Base-by-base conservation (phyloP, 2,329 filamentous ascomycete species). In the Exophiala aquamarina region DNA sequence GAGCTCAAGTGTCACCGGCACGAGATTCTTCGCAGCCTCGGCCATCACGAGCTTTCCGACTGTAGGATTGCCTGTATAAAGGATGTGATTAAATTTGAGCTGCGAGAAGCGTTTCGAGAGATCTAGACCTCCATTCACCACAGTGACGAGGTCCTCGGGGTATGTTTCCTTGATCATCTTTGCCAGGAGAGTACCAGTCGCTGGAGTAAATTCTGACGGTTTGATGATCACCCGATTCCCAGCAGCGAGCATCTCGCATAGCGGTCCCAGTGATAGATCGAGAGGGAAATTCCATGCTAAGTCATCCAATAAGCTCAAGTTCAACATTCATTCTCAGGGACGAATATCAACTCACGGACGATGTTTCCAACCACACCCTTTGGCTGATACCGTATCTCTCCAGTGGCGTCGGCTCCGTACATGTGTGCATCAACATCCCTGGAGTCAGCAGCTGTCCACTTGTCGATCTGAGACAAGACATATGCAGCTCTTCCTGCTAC, bases 261-360 rank as follows among this genome's bases (percentile, higher is more conserved):
- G 55, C 15, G 71, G 71, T 41, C 68, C 62, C 0, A 75, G 39
- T 0, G 63, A 47, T 3, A 72, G 58, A 2, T 65, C 49, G 41
- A 75, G 56, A 1, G 73, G 72, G 14, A 68, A 75, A 47, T 76
- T 75, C 73, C 72, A 76, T 1, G 72, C 63, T 47, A 20, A 14
- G 20, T 19, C 9, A 9, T 20, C 23, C 13, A 18, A 19, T n/a
- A 10, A 38, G 35, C 13, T 23, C 15, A 18, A n/a, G 19, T n/a
- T 21, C 8, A 18, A 9, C 8, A 36, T 19, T 38, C 23, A 26
- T n/a, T n/a, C 23, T 26, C 6, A 11, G 23, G 7, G n/a, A 35
- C 8, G 28, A 23, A 28, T 19, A 34, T 35, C 13, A 40, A 38
- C 44, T 47, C 41, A 47, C 44, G 44, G 36, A 41, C 44, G 28